Base-by-base conservation (phyloP, 805 yeast species). In the Metschnikowia reukaufii region DNA sequence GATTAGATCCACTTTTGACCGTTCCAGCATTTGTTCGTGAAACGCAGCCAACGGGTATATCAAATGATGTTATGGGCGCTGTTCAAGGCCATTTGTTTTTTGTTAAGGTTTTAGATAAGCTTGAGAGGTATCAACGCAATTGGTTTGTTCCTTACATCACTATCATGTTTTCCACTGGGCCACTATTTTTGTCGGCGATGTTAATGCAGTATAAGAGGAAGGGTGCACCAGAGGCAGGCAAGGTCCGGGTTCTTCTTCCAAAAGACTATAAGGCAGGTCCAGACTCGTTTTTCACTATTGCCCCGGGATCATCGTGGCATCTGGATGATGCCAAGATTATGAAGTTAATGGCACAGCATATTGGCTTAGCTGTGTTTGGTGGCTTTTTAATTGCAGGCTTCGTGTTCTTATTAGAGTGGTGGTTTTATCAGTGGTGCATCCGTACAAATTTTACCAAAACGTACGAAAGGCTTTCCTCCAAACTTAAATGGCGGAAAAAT, bases 251-350 rank as follows among this genome's bases (percentile, higher is more conserved):
- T 39, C 68, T 90, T 57, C 77, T 82, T 70, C 92, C 95, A 4
- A 63, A 67, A 32, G 90, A 86, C 62, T 87, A 88, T 65, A 86
- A 86, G 61, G 70, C 78, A 48, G 77, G 75, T 51, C 60, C 74
- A 1, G 68, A 75, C 54, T 77, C 90, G 0, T 86, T 87, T 62
- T 90, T 91, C 65, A 74, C 81, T 33, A 84, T 88, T 45, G 73
- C 88, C 0, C 78, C 80, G 45, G 97, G 97, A 38, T 87, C 96
- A 0, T 86, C 96, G 20, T 91, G 97, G 97, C 97, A 91, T 67
- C 68, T 81, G 59, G 88, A 83, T 54, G 97, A 91, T 65, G 96
- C 97, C 9, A 76, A 81, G 44, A 79, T 88, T 61, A 81, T 90
- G 66, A 82, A 86, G 60, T 69, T 79, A 7, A 68, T 90, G 66